These are phyloP conservation scores for Chaetoceros muelleri DNA, from an alignment of 108 stramenopile genomes.

Conservation along the genomic window DNA sequence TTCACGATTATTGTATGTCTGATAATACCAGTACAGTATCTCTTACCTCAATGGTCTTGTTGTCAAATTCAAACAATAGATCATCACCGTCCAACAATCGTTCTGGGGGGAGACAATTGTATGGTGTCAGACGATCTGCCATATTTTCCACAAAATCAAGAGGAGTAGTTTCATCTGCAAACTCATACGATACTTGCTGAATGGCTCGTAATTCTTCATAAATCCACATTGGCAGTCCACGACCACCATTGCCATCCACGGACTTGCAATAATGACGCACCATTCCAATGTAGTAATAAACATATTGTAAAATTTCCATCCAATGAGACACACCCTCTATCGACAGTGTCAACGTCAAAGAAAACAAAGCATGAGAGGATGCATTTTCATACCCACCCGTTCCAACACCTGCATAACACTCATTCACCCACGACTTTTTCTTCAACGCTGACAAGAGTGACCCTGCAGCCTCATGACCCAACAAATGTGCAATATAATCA, in stretches of 20 bases:
- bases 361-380: conserved; percentile 66
- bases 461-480: conserved; percentile 81
- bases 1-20: too few relatives aligned
- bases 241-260: too few relatives aligned
- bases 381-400: conserved; percentile 57
- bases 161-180: conserved; percentile 67
- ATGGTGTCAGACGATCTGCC: conserved; percentile 67
- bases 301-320: conserved; percentile 42
- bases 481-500: conserved; percentile 71
- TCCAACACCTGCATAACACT: conserved; percentile 63
- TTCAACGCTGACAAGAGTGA: conserved; percentile 54
- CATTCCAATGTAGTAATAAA: conserved; percentile 75
- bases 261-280: conserved; percentile 36
- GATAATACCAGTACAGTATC: background rate
- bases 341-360: conserved; percentile 46
- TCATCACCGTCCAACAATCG: conserved; percentile 56
- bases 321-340: conserved; percentile 55
- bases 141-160: conserved; percentile 60
- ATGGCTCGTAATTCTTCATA: conserved; percentile 65
- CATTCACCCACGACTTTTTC: conserved; percentile 52
- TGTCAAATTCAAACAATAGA: conserved; percentile 62
- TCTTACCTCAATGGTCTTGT: conserved; percentile 19
- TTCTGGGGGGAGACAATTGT: conserved; percentile 46
- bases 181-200: conserved; percentile 47
- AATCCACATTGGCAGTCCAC: conserved; percentile 67